Evolutionary conservation across 257 asterid species (phyloP).

Genomic region (Solanum okadae): DNA sequence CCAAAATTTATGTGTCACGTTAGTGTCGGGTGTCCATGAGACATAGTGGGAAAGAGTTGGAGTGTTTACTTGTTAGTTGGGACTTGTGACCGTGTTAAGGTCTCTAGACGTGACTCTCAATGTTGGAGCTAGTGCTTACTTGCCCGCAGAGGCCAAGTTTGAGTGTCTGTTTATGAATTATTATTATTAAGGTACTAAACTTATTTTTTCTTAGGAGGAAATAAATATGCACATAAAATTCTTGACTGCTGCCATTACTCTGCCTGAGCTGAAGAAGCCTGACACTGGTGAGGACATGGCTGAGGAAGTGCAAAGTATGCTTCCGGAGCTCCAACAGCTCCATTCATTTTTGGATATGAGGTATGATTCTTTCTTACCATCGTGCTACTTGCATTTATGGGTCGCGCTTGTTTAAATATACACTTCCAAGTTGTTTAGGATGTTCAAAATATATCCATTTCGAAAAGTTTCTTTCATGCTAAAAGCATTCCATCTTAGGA

Average conservation of each 20-base stretch:
- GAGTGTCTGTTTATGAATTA: too few species aligned
- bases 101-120: too few species aligned
- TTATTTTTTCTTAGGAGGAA: not conserved
- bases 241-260: not conserved
- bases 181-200: not conserved
- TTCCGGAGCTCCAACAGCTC: slow-evolving; percentile 18
- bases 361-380: not conserved
- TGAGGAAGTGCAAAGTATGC: not conserved
- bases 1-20: too few species aligned
- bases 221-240: not conserved
- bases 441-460: not conserved
- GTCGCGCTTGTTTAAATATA: too few species aligned
- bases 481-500: too few species aligned
- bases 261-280: not conserved
- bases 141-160: too few species aligned
- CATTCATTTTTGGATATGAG: slow-evolving; percentile 1
- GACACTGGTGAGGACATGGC: slow-evolving; percentile 2
- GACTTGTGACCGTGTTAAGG: too few species aligned
- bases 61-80: too few species aligned
- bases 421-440: not conserved
- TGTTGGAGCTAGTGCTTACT: too few species aligned
- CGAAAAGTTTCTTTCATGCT: not conserved
- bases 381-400: not conserved
- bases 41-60: too few species aligned
- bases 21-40: too few species aligned